Evolutionary conservation across 2,329 filamentous ascomycete species (phyloP).

Genomic region (Myriosclerotinia duriaeana): DNA sequence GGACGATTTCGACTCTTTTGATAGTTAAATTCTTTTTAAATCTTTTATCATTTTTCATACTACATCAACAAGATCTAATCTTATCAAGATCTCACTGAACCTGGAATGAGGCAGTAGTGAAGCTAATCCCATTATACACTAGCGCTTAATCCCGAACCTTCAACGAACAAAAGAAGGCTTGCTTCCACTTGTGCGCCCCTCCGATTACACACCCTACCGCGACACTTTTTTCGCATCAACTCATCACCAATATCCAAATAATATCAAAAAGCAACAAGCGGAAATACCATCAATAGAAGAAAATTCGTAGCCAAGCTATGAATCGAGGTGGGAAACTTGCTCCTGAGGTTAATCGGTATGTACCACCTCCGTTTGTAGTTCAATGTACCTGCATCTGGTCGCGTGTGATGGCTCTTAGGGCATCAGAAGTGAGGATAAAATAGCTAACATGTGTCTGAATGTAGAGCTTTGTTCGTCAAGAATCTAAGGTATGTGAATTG

Average conservation of each 20-base stretch:
- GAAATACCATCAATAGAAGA: slow-evolving; percentile 25
- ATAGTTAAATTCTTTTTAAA: background rate
- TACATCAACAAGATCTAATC: slow-evolving; percentile 8
- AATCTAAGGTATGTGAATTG: slow-evolving; percentile 77
- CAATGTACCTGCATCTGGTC: slow-evolving; percentile 16
- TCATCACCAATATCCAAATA: slow-evolving; percentile 20
- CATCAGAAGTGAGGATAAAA: slow-evolving; percentile 5
- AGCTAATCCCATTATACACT: slow-evolving; percentile 5
- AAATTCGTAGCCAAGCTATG: slow-evolving; percentile 66
- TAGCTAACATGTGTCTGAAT: slow-evolving; percentile 36
- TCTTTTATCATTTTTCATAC: background rate
- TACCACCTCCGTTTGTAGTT: slow-evolving; percentile 19
- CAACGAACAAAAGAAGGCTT: slow-evolving; percentile 25
- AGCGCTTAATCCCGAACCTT: slow-evolving; percentile 13
- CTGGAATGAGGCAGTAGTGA: background rate
- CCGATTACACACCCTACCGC: slow-evolving; percentile 17
- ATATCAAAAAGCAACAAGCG: slow-evolving; percentile 26
- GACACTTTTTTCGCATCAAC: slow-evolving; percentile 24
- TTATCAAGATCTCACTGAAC: slow-evolving; percentile 19
- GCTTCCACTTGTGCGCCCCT: slow-evolving; percentile 20
- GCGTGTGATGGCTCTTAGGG: slow-evolving; percentile 14
- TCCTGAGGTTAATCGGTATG: slow-evolving; percentile 97
- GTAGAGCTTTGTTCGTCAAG: slow-evolving; percentile 99
- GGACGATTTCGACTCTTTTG: background rate
- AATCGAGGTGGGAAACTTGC: slow-evolving; percentile 95